Evolutionary conservation across 2,329 filamentous ascomycete species (phyloP).

Genomic region (Fusarium sororula): DNA sequence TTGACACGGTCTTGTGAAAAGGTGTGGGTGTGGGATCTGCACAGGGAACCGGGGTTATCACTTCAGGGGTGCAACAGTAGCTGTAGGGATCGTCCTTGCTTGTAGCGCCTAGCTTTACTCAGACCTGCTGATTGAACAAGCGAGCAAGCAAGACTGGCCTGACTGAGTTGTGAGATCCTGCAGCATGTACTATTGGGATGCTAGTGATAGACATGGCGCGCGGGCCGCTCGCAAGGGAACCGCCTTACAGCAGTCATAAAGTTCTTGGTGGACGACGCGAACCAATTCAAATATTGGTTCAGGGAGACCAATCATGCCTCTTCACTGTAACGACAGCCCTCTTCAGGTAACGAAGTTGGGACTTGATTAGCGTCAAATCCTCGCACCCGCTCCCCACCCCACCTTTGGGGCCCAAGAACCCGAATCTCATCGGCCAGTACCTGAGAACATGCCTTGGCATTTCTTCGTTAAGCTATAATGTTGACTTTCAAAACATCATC

Average conservation of each 20-base stretch:
- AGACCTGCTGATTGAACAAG: constrained; percentile 21
- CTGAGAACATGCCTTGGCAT: not conserved
- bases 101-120: constrained; percentile 28
- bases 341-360: constrained; percentile 14
- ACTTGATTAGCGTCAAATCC: constrained; percentile 27
- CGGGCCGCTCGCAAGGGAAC: constrained; percentile 34
- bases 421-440: constrained; percentile 27
- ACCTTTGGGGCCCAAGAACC: constrained; percentile 9
- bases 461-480: not conserved
- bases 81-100: constrained; percentile 38
- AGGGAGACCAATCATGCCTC: not conserved
- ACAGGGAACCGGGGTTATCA: constrained; percentile 38
- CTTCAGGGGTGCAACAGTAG: constrained; percentile 34
- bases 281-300: constrained; percentile 15
- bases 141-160: constrained; percentile 14
- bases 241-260: constrained; percentile 27
- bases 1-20: constrained; percentile 10
- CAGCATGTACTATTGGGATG: constrained; percentile 27
- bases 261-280: constrained; percentile 14
- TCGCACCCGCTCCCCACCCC: constrained; percentile 22
- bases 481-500: not conserved
- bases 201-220: constrained; percentile 32
- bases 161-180: constrained; percentile 27
- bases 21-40: constrained; percentile 41
- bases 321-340: constrained; percentile 4